Conservation (phyloP, 2,329 filamentous ascomycete species). For the Aspergillus brunneoviolaceus region DNA sequence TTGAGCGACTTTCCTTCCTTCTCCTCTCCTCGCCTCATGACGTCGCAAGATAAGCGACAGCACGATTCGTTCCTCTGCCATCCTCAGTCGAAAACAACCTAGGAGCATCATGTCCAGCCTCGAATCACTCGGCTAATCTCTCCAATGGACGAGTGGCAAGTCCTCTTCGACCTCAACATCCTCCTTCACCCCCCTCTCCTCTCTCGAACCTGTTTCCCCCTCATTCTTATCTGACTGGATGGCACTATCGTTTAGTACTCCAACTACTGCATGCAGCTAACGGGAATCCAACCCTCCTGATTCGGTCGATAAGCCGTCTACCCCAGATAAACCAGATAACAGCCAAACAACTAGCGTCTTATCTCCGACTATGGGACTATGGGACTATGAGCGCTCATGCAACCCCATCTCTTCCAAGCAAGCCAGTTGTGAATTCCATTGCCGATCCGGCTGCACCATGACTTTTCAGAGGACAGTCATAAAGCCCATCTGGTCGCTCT, state of each 20-base stretch:
- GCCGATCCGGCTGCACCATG: not conserved
- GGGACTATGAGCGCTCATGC: not conserved
- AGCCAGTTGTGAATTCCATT: not conserved
- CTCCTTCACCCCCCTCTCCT: not conserved
- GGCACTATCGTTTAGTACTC: not conserved
- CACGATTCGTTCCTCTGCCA: not conserved
- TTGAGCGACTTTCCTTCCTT: not conserved
- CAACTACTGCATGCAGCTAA: not conserved
- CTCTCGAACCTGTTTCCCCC: not conserved
- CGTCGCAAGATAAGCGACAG: not conserved
- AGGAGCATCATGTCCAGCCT: conserved; percentile 13
- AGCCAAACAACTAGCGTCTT: not conserved
- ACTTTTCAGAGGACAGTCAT: not conserved
- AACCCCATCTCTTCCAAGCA: not conserved
- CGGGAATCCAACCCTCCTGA: not conserved
- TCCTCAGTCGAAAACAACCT: not conserved
- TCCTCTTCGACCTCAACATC: conserved; percentile 12
- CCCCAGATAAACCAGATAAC: conserved; percentile 7
- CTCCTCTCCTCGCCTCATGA: not conserved
- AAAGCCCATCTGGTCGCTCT: not conserved
- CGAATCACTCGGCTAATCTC: conserved; percentile 12
- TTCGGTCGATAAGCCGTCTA: conserved; percentile 7
- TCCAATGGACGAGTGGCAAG: conserved; percentile 10
- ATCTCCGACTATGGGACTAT: not conserved
- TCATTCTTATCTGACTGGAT: not conserved